These are phyloP conservation scores for Prunus kanzakura DNA, from an alignment of 306 rosid species.

Conservation along the genomic window DNA sequence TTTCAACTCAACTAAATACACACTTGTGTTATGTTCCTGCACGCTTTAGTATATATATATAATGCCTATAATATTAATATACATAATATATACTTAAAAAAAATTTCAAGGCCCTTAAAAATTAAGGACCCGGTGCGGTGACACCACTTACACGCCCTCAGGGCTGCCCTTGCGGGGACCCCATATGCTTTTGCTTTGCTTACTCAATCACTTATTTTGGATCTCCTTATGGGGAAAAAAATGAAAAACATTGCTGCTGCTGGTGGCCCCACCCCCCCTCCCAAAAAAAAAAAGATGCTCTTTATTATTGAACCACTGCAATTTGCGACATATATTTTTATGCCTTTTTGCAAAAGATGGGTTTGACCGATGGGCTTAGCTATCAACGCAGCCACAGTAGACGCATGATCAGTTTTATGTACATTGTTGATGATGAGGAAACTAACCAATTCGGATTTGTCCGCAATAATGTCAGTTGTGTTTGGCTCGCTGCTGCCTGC, in stretches of 20 bases:
- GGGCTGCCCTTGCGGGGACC: background rate
- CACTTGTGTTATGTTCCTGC: no score
- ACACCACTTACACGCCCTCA: no score
- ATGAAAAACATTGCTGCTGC: background rate
- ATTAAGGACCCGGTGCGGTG: no score
- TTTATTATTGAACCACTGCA: background rate
- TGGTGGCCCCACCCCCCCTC: background rate
- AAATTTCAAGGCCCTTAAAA: no score
- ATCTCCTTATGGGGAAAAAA: background rate
- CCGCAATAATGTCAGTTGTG: background rate
- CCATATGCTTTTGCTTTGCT: conserved; percentile 1
- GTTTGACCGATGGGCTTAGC: conserved; percentile 5
- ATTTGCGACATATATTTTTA: conserved; percentile 5
- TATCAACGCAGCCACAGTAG: conserved; percentile 4
- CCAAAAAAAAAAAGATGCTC: background rate
- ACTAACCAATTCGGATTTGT: background rate
- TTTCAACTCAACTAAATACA: no score
- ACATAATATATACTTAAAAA: no score
- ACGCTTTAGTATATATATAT: no score
- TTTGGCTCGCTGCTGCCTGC: background rate
- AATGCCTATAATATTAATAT: no score
- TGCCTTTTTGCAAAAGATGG: conserved; percentile 2
- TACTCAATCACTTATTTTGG: background rate
- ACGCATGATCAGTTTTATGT: conserved; percentile 4
- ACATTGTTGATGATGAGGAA: background rate